Base-by-base conservation (phyloP, 2,329 filamentous ascomycete genomes). In the Herpotrichia juniperi region DNA sequence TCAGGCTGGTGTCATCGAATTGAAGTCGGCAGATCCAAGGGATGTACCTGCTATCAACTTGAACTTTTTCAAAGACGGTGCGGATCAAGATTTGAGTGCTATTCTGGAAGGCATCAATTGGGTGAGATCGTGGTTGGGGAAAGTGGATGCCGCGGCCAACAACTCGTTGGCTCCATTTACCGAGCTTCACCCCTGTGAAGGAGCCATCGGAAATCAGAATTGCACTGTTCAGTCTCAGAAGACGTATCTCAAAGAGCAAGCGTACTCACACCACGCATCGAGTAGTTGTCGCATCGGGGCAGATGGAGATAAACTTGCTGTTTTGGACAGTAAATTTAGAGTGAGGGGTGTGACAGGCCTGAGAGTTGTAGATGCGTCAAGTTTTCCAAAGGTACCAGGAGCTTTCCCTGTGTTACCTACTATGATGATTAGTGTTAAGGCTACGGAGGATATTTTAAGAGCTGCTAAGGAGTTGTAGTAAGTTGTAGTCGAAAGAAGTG, bases 21-120 rank as follows among this genome's bases (percentile, higher is more conserved):
- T 91, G 6, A 75, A 75, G 9, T 85, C 83, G 0, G 69, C 80
- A 0, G 80, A 90, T 63, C 86, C 87, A 1, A 80, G 81, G 0
- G 86, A 88, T 50, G 74, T 77, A 1, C 87, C 87, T 0, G 65
- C 79, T 10, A 87, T 90, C 60, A 63, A 68, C 16, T 55, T 69
- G 34, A 61, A 67, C 48, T 69, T 63, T 57, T 69, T 69, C 63
- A 65, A 70, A 30, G 73, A 69, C 6, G 76, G 74, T 6, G 68
- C 69, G 0, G 73, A 76, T 12, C 63, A 82, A 3, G 79, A 84
- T 58, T 69, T 81, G n/a, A 61, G 74, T 46, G 82, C 84, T 1
- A 64, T 86, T 22, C 74, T 77, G 34, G 85, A 88, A 63, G 83
- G 78, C 1, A 69, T 88, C 17, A 61, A 78, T 32, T 78, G 83